Conservation (phyloP, 495 filamentous ascomycete genomes). For the Stereocaulon alpinum region DNA sequence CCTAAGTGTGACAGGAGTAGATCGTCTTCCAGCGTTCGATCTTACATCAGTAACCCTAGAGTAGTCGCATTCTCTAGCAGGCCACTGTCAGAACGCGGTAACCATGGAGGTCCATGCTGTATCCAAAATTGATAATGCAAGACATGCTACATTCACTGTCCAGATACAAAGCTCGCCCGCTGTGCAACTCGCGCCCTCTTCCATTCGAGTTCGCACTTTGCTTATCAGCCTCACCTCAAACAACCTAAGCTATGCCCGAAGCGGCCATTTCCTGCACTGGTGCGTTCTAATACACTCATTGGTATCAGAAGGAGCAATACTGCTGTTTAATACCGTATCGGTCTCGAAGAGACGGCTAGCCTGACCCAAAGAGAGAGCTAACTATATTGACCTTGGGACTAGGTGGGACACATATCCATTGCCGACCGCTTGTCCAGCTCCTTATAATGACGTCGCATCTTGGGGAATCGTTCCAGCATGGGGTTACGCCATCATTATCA, state of each 20-base stretch:
- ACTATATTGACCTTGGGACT: not conserved
- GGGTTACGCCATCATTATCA: not conserved
- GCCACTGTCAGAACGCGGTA: not conserved
- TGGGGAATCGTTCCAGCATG: not conserved
- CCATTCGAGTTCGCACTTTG: not conserved
- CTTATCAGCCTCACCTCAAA: not conserved
- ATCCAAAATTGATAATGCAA: not conserved
- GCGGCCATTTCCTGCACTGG: not conserved
- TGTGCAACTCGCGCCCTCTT: not conserved
- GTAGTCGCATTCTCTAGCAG: not conserved
- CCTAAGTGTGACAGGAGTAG: not conserved
- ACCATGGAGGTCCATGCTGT: not conserved
- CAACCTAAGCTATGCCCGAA: not conserved
- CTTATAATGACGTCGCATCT: not conserved
- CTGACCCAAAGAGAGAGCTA: not conserved
- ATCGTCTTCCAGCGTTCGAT: not conserved
- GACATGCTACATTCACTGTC: not conserved
- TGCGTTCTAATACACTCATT: not conserved
- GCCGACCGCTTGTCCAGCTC: not conserved
- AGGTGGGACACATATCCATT: not conserved
- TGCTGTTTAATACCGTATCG: not conserved
- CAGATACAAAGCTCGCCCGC: not conserved
- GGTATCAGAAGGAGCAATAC: not conserved
- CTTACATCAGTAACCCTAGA: not conserved
- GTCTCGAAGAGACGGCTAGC: not conserved